Percentiles rank a stretch among this genome's conserved stretches.
These are phyloP conservation scores for Pilaira anomala DNA, from an alignment of 192 early-diverging fungal species.

Conservation along the genomic window DNA sequence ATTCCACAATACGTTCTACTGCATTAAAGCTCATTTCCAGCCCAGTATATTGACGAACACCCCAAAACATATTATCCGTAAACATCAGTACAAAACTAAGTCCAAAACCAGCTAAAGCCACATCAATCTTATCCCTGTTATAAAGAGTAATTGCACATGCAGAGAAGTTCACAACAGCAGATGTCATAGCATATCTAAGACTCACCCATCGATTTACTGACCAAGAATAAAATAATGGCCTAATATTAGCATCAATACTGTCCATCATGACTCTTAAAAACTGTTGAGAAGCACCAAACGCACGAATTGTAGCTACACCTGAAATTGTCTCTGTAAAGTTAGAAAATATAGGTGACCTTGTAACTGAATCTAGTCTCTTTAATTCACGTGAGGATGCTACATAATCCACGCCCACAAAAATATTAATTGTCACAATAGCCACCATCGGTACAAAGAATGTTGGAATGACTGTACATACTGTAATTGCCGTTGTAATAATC, in stretches of 20 bases:
- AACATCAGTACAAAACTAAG: slow-evolving; percentile 81
- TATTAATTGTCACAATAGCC: slow-evolving; percentile 41
- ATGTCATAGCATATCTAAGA: slow-evolving; percentile 72
- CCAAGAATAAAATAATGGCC: slow-evolving; percentile 82
- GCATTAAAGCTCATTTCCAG: slow-evolving; percentile 88
- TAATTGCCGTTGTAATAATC: slow-evolving; percentile 47
- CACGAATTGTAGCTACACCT: slow-evolving; percentile 79
- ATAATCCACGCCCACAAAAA: slow-evolving; percentile 55
- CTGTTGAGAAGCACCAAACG: slow-evolving; percentile 65
- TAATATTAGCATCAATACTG: slow-evolving; percentile 56
- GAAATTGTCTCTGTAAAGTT: slow-evolving; percentile 73
- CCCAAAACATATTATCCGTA: slow-evolving; percentile 63
- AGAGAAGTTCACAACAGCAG: slow-evolving; percentile 64
- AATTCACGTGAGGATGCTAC: slow-evolving; percentile 71
- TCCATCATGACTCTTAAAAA: slow-evolving; percentile 60
- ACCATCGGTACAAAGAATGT: slow-evolving; percentile 50
- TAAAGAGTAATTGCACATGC: slow-evolving; percentile 61
- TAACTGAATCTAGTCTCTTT: slow-evolving; percentile 78
- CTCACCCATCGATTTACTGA: slow-evolving; percentile 84
- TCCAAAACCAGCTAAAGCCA: slow-evolving; percentile 80
- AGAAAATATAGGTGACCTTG: slow-evolving; percentile 71
- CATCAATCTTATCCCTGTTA: slow-evolving; percentile 51
- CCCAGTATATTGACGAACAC: slow-evolving; percentile 67
- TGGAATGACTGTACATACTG: slow-evolving; percentile 62
- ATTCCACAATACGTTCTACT: slow-evolving; percentile 85